Evolutionary conservation across 2,329 filamentous ascomycete genomes (phyloP), one percentile per base, ranked within the genome.

Genomic region (Dothistroma septosporum): DNA sequence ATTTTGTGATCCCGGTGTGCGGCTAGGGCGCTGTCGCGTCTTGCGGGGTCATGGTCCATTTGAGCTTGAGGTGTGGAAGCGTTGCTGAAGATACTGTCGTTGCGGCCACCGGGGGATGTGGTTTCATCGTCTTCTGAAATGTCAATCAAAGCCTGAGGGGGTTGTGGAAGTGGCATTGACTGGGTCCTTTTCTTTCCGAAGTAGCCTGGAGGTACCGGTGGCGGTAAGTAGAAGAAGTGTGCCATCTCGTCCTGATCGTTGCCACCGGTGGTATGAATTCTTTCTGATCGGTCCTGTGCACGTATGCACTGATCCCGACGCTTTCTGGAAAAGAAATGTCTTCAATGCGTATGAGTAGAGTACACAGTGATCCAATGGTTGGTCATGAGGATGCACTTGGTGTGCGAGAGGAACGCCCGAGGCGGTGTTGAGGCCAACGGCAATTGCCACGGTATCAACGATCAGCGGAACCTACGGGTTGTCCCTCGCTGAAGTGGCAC

Each of bases 1-100:
- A 47, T 57, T 32, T 48, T 44, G 9, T 58, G 62, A 19, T 61
- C 57, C 24, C 62, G 59, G 24, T 60, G 58, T 12, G 61, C 55
- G 19, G 61, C 57, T 19, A 66, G 53, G 28, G 61, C 48, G 47
- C 60, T 64, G 31, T 62, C 62, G 24, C 56, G 28, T 24, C 60
- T 55, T 24, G 57, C 49, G 35, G 57, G 41, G 16, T 46, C 33
- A 10, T 56, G 22, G 35, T n/a, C 14, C 47, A 22, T n/a, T 2
- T 35, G 10, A 33, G 24, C 19, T 35, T 4, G 11, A 9, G 48
- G 24, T 31, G 4, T 6, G 19, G 4, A 52, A 4, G 2, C 31
- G 31, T 53, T 35, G 28, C 50, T 53, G 4, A 28, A 53, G 16
- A 28, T 33, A 28, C 50, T 53, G 16, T 35, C 50, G 50, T 31